Evolutionary conservation across 352 stramenopile species (phyloP).

Genomic region (Phytophthora multivora): DNA sequence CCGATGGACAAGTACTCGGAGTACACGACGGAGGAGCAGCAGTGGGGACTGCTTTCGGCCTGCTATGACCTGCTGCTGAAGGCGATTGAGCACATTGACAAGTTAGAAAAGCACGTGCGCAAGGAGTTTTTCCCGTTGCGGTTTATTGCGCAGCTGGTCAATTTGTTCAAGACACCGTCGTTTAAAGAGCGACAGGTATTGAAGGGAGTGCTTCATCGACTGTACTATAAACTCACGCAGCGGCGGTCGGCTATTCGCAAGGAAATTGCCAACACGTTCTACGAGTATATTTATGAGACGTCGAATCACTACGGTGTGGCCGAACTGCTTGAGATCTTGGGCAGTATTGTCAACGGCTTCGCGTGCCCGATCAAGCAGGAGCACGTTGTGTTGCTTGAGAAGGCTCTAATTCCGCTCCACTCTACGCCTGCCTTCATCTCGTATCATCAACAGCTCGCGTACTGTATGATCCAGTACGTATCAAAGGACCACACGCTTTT

Average conservation of each 20-base stretch:
- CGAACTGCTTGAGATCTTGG: constrained; percentile 87
- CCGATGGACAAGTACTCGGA: constrained; percentile 87
- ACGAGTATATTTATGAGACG: constrained; percentile 94
- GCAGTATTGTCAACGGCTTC: constrained; percentile 91
- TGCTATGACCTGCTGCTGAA: constrained; percentile 86
- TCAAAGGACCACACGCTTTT: constrained; percentile 89
- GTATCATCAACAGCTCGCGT: constrained; percentile 89
- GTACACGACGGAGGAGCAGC: constrained; percentile 82
- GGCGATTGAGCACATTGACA: constrained; percentile 89
- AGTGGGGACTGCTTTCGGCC: constrained; percentile 79
- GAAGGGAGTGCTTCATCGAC: constrained; percentile 84
- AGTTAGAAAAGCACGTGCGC: constrained; percentile 86
- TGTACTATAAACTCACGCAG: constrained; percentile 92
- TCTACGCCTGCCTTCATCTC: constrained; percentile 85
- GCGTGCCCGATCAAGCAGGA: constrained; percentile 90
- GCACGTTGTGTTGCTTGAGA: constrained; percentile 85
- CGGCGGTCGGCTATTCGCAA: constrained; percentile 86
- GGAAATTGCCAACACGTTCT: constrained; percentile 88
- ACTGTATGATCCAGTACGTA: constrained; percentile 92
- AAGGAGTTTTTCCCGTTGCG: constrained; percentile 87
- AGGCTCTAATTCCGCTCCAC: constrained; percentile 86
- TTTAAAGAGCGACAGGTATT: constrained; percentile 88
- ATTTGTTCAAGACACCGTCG: constrained; percentile 87
- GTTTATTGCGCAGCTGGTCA: constrained; percentile 83
- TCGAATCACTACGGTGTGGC: constrained; percentile 89